Conservation (phyloP, 2,329 filamentous ascomycete genomes). For the Periconia digitata region DNA sequence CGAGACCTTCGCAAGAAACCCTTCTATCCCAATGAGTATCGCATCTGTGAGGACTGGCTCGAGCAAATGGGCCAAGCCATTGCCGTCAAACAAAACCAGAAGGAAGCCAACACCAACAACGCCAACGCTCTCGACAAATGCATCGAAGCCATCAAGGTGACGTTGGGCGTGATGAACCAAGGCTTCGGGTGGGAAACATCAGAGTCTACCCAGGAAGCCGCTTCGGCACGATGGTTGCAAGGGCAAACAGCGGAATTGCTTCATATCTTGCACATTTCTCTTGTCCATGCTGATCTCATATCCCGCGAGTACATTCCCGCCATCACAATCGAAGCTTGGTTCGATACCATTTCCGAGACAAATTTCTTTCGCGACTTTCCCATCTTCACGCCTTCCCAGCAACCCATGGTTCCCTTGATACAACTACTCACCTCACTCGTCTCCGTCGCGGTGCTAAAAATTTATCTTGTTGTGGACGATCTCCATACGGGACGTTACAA, state of each 20-base stretch:
- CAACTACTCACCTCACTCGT: constrained; percentile 70
- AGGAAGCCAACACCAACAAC: constrained; percentile 30
- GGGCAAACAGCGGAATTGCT: constrained; percentile 69
- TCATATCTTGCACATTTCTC: constrained; percentile 72
- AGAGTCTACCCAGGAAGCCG: constrained; percentile 55
- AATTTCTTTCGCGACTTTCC: constrained; percentile 68
- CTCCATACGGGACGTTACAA: constrained; percentile 27
- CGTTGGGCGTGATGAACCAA: constrained; percentile 48
- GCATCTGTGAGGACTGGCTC: constrained; percentile 34
- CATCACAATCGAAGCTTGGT: constrained; percentile 38
- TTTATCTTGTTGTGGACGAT: constrained; percentile 61
- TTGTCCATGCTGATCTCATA: constrained; percentile 66
- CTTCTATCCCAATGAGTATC: constrained; percentile 32
- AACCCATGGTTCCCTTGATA: constrained; percentile 60
- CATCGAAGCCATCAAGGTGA: constrained; percentile 53
- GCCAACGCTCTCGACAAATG: constrained; percentile 35
- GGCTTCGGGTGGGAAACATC: constrained; percentile 52
- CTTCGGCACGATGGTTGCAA: constrained; percentile 64
- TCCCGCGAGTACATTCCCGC: constrained; percentile 31
- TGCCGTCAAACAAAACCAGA: constrained; percentile 42
- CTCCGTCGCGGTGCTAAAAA: constrained; percentile 72
- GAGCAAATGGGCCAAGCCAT: constrained; percentile 35
- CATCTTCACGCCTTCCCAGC: constrained; percentile 48
- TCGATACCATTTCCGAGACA: constrained; percentile 25
- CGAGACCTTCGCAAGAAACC: constrained; percentile 28